Evolutionary conservation across 2,329 filamentous ascomycete genomes (phyloP).

Genomic region (Aspergillus puulaauensis): DNA sequence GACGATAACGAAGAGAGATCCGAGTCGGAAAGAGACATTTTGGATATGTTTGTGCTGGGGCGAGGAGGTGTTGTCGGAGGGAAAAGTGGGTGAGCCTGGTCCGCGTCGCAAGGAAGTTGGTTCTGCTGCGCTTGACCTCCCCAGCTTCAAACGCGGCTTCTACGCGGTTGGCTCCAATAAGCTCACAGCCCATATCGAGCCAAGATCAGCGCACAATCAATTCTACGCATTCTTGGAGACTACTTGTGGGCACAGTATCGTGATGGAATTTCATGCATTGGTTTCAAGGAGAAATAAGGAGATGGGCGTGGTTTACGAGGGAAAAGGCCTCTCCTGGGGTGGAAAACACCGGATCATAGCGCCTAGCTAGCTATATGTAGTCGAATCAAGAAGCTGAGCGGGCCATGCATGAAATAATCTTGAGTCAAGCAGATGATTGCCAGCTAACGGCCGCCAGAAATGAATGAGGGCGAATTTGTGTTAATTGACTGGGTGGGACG

Average conservation of each 20-base stretch:
- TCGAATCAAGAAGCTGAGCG: background rate
- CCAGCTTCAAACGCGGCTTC: slow-evolving; percentile 31
- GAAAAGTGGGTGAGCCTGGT: slow-evolving; percentile 16
- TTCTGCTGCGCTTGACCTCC: slow-evolving; percentile 27
- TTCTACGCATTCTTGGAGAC: slow-evolving; percentile 8
- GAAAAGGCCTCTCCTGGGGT: background rate
- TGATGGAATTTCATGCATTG: slow-evolving; percentile 1
- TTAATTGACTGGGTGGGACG: background rate
- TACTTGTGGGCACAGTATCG: background rate
- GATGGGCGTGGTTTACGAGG: background rate
- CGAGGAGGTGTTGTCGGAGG: slow-evolving; percentile 20
- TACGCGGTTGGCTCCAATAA: slow-evolving; percentile 30
- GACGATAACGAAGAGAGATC: slow-evolving; percentile 61
- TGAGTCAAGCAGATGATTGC: background rate
- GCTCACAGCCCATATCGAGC: slow-evolving; percentile 23
- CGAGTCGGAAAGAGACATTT: slow-evolving; percentile 54
- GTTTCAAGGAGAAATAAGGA: slow-evolving; percentile 5
- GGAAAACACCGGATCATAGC: background rate
- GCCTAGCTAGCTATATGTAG: background rate
- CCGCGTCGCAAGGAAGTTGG: slow-evolving; percentile 25
- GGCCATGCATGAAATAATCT: background rate
- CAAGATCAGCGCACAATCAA: slow-evolving; percentile 20
- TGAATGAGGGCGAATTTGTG: background rate
- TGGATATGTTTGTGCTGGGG: slow-evolving; percentile 31
- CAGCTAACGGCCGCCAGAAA: background rate